Base-by-base conservation (phyloP, 129 eudicot species). In the Smallanthus sonchifolius region DNA sequence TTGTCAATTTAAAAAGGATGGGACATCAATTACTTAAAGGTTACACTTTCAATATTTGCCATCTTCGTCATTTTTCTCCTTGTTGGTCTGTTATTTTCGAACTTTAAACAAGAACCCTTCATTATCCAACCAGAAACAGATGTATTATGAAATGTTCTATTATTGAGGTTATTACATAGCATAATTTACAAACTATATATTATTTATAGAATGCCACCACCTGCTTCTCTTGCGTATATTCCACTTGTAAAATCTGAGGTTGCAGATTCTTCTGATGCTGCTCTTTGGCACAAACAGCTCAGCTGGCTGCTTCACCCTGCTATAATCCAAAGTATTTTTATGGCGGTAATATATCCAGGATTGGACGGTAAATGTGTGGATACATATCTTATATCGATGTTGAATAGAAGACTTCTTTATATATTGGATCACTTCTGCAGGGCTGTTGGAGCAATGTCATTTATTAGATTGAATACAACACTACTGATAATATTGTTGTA, bases 201-300 rank as follows among this genome's bases (percentile, higher is more conserved):
- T 49, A 62, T 62, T 55, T 71, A 64, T 73, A 51, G 43, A 32
- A 11, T 54, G 76, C 74, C 77, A 66, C 78, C 72, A 60, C 76
- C 65, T 82, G 67, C 64, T 77, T 66, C 80, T 73, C 66, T 80
- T 82, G 78, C 79, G 74, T 68, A 42, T 87, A 62, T 87, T 75
- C 74, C 73, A 47, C 49, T 67, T 81, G 79, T 81, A 55, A 39
- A 74, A 70, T 69, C 69, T 57, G 80, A 81, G 73, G 86, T 59
- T 87, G 88, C 88, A 81, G 86, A 86, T 80, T 67, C 70, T 67
- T 72, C 66, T 80, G 79, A 39, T 79, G 81, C 66, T 62, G 78
- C 73, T 79, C 66, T 78, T 62, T 62, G 63, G 71, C 49, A 62
- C 55, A 68, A 39, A 68, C 76, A 62, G 83, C 80, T 65, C 37